Percentiles rank a stretch among this genome's conserved stretches.
Conservation (phyloP, 73 alveolate species). For the Tetrahymena malaccensis region DNA sequence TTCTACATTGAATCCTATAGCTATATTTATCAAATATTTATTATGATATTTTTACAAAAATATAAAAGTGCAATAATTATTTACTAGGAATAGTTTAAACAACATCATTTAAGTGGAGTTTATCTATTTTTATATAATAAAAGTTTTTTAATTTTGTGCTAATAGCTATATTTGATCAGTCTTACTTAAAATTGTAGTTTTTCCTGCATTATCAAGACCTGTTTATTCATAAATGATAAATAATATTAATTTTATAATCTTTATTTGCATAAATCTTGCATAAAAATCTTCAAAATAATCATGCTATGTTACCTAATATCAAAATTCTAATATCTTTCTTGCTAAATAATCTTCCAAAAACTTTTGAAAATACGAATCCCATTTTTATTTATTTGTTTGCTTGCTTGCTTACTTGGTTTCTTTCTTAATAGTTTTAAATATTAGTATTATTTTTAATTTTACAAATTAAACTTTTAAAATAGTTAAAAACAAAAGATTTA, state of each 20-base stretch:
- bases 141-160: background rate
- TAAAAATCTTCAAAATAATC: background rate
- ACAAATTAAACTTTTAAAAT: background rate
- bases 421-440: background rate
- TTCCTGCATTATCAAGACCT: constrained; percentile 78
- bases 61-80: background rate
- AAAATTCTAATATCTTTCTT: constrained; percentile 60
- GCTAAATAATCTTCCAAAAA: constrained; percentile 57
- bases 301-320: constrained; percentile 38
- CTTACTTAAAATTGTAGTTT: constrained; percentile 69
- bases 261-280: no score
- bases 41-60: background rate
- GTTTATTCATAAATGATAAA: background rate
- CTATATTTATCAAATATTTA: background rate
- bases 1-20: constrained; percentile 78
- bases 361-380: constrained; percentile 73
- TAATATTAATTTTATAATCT: background rate
- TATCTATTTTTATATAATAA: constrained; percentile 17
- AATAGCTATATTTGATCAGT: background rate
- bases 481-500: background rate
- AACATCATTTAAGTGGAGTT: constrained; percentile 50
- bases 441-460: background rate
- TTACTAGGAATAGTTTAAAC: constrained; percentile 63
- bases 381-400: constrained; percentile 3
- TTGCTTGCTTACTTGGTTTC: background rate